phyloP scores from a whole-genome alignment of 129 eudicot genomes.

The Deinandra increscens region DNA sequence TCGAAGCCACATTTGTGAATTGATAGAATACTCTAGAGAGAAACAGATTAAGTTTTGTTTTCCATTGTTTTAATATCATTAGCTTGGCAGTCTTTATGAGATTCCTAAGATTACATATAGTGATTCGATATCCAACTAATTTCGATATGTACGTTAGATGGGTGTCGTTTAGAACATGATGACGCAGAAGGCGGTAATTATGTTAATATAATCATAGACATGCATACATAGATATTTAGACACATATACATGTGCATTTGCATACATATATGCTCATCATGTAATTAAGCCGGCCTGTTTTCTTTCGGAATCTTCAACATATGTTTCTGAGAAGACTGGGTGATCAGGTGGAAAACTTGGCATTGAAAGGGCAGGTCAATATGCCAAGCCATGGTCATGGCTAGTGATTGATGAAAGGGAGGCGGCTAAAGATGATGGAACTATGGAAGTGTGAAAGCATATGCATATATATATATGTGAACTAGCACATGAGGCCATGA shows the following conservation, averaged over 20 bases:
- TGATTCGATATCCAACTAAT: neutral
- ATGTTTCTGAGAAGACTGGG: conserved; percentile 40
- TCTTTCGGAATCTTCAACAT: conserved; percentile 40
- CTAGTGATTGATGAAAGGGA: conserved; percentile 30
- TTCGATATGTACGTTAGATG: conserved; percentile 2
- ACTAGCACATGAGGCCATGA: conserved; percentile 25
- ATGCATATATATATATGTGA: conserved; percentile 16
- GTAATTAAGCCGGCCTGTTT: neutral
- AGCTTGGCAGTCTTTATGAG: neutral
- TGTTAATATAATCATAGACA: neutral
- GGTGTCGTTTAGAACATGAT: conserved; percentile 34
- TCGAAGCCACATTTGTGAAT: neutral
- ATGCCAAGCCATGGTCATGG: conserved; percentile 36
- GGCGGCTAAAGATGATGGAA: conserved; percentile 16
- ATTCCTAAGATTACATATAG: neutral
- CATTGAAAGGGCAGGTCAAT: conserved; percentile 21
- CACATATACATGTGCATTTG: neutral
- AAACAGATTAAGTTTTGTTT: neutral
- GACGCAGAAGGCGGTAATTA: conserved; percentile 39
- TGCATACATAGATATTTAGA: neutral
- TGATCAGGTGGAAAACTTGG: conserved; percentile 23
- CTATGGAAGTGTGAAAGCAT: conserved; percentile 19
- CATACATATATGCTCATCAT: neutral
- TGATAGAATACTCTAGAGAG: neutral
- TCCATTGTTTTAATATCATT: neutral